Evolutionary conservation across 192 early-diverging fungal genomes (phyloP), one percentile per base, ranked within the genome.

Genomic region (Physocladia obscura): DNA sequence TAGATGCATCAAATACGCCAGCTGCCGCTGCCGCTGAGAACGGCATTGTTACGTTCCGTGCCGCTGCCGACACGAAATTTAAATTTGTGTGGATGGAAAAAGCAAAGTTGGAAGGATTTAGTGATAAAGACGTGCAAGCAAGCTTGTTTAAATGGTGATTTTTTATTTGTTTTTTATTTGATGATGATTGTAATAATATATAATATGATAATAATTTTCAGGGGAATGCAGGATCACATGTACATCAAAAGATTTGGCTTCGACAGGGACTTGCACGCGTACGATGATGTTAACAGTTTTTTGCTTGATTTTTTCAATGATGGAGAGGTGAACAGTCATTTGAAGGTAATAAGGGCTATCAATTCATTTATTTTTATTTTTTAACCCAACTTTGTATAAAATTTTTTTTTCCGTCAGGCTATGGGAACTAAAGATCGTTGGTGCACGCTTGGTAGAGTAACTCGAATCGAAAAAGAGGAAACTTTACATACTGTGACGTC

Each of bases 271-370:
- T 37, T 81, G 4, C 69, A 75, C 27, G 36, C 57, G 11, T 79
- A 76, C 48, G n/a, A n/a, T n/a, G 61, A 84, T 32, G 51, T 79
- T 39, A 71, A 81, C 29, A 26, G 39, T 21, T 84, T 84, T 49
- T 32, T 84, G 35, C 34, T 78, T 29, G 76, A 81, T 31, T 74
- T 84, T 39, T 79, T 84, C 61, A 76, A 84, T 62, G 67, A 81
- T 47, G 39, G 62, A 0, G 37, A 40, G 5, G 76, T 73, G 0
- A 74, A 81, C 36, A 59, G 68, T 19, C 71, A 70, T 15, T 60
- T 81, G 24, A 64, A 75, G 74, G 79, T 79, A 36, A 4, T 30
- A 22, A 5, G 40, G 29, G n/a, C n/a, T n/a, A n/a, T n/a, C n/a
- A n/a, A n/a, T n/a, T n/a, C n/a, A n/a, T n/a, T n/a, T n/a, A n/a